These are phyloP conservation scores for Tilletia caries DNA, from an alignment of 1,284 basidiomycete species.

Conservation along the genomic window DNA sequence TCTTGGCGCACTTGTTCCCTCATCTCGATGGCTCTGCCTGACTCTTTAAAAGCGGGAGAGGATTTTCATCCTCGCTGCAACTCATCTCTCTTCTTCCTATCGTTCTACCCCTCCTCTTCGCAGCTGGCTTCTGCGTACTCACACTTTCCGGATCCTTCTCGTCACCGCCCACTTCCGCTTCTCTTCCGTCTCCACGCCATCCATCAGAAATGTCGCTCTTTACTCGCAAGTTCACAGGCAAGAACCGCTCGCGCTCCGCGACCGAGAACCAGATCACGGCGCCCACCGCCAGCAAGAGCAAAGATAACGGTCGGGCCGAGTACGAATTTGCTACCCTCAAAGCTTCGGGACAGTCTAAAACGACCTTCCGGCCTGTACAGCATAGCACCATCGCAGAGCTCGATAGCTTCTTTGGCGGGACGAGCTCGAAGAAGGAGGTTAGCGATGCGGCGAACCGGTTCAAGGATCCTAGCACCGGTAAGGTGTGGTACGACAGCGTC, in stretches of 20 bases:
- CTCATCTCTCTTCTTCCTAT: too few relatives aligned
- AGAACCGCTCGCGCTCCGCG: not conserved
- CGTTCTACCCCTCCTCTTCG: too few relatives aligned
- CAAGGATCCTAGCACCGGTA: not conserved
- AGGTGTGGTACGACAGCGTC: slow-evolving; percentile 10
- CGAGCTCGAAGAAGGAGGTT: not conserved
- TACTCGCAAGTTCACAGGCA: not conserved
- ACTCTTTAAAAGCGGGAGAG: too few relatives aligned
- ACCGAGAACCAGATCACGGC: not conserved
- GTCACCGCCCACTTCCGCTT: too few relatives aligned
- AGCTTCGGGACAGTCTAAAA: not conserved
- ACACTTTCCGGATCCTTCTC: too few relatives aligned
- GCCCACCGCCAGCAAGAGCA: not conserved
- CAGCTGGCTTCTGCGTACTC: too few relatives aligned
- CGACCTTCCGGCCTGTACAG: slow-evolving; percentile 1
- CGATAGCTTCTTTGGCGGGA: slow-evolving; percentile 3
- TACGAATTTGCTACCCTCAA: not conserved
- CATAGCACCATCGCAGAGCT: slow-evolving; percentile 6
- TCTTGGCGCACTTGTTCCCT: too few relatives aligned
- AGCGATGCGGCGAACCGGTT: not conserved
- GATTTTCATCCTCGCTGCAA: too few relatives aligned
- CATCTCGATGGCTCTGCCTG: too few relatives aligned
- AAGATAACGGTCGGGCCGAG: not conserved
- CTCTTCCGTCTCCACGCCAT: too few relatives aligned
- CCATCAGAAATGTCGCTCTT: not conserved